Conservation (phyloP, 2,329 filamentous ascomycete species). For the Verticillium nubilum region DNA sequence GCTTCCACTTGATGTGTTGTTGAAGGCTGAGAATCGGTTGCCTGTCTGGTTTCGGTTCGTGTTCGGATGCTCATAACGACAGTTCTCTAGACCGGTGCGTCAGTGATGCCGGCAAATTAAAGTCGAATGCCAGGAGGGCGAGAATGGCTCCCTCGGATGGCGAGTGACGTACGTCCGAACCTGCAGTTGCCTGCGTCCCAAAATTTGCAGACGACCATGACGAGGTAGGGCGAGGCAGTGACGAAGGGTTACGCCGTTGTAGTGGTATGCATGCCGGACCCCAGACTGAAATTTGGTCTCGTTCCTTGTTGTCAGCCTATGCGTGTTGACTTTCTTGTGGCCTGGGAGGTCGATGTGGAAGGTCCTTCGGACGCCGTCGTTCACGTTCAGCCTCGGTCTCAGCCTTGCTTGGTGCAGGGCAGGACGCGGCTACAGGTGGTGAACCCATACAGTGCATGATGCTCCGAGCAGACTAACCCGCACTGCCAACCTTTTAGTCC, state of each 20-base stretch:
- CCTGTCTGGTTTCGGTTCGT: constrained; percentile 16
- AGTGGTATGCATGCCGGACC: not conserved
- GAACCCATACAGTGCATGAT: not conserved
- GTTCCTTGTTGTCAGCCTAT: not conserved
- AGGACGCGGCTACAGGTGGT: not conserved
- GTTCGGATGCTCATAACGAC: constrained; percentile 49
- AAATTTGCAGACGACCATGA: constrained; percentile 41
- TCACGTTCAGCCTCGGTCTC: not conserved
- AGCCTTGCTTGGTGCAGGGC: not conserved
- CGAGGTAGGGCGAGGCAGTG: constrained; percentile 2
- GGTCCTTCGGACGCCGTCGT: not conserved
- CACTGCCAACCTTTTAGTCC: no score
- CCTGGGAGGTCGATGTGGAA: not conserved
- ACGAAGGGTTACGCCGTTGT: not conserved
- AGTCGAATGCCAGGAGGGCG: not conserved
- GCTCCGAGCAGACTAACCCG: no score
- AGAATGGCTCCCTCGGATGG: not conserved
- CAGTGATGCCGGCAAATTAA: not conserved
- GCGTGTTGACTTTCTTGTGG: not conserved
- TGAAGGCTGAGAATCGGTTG: constrained; percentile 14
- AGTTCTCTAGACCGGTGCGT: constrained; percentile 33
- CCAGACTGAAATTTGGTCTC: not conserved
- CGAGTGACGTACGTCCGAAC: constrained; percentile 39
- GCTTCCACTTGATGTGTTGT: constrained; percentile 7
- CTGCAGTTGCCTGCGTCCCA: constrained; percentile 47